Evolutionary conservation across 768 basidiomycete genomes (phyloP), one percentile per base, ranked within the genome.

Genomic region (Calocybe gangraenosa): DNA sequence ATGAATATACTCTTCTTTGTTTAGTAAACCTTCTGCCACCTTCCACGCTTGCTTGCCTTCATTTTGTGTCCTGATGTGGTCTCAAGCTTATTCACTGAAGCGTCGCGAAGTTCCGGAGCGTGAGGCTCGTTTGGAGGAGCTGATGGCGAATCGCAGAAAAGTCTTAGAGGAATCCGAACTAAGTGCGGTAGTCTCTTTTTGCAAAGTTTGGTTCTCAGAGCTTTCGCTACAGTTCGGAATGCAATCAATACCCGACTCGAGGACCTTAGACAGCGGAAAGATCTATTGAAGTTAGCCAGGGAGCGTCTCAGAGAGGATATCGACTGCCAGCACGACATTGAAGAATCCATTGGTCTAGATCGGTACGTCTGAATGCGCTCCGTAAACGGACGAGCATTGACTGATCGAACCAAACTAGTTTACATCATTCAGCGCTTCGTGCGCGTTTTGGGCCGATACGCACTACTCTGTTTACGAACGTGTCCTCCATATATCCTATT

Each of bases 401-500:
- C 48, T 51, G 55, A 44, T 52, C 46, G 20, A 34, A 20, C 22
- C 28, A 48, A 48, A 23, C n/a, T 56, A 90, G 87, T 56, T 56
- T 60, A 15, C 68, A 67, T 21, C 70, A 78, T 32, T 51, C 60
- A 25, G 57, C 68, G 22, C 74, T 87, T 46, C 74, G 67, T 39
- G 66, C 67, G 36, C 70, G 65, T 37, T 65, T 89, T 45, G 56
- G 67, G 5, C 69, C 76, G 17, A 75, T 73, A 37, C 79, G 83
- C 46, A 82, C 77, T 25, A 75, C 76, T 6, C 75, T 90, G 41
- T 69, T 92, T 48, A 81, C 84, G 14, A 76, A 74, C 10, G 75
- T 96, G 36, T 79, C 87, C 32, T 67, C 71, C 10, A 84, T 95
- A 54, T 97, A 85, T 64, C 93, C 94, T 18, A 95, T 99, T 55